Evolutionary conservation across 768 basidiomycete genomes (phyloP).

Genomic region (Clitopilus hobsonii): DNA sequence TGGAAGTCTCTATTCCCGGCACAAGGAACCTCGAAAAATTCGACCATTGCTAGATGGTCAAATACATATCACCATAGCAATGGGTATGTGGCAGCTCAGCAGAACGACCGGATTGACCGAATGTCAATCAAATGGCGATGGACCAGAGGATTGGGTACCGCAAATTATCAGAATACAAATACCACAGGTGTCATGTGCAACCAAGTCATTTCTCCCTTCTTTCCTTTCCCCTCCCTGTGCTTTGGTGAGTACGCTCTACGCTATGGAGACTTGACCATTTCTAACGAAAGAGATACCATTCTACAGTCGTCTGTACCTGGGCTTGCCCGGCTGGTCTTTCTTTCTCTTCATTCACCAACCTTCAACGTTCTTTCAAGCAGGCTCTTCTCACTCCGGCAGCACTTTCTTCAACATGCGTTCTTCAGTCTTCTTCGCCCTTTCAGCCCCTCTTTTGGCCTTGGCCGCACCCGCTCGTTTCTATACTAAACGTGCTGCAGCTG

Average conservation of each 20-base stretch:
- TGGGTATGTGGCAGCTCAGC: conserved; percentile 11
- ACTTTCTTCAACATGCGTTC: conserved; percentile 41
- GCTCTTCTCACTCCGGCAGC: conserved; percentile 32
- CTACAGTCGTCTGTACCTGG: conserved; percentile 45
- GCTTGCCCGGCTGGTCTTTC: conserved; percentile 67
- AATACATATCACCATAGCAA: conserved; percentile 24
- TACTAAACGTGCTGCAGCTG: conserved; percentile 36
- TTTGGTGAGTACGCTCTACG: conserved; percentile 27
- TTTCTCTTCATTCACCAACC: conserved; percentile 26
- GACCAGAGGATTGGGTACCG: conserved; percentile 18
- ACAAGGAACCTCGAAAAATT: background rate
- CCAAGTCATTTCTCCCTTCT: conserved; percentile 15
- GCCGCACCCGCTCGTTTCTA: conserved; percentile 44
- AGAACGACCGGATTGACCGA: conserved; percentile 22
- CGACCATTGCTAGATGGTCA: background rate
- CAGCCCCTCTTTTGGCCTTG: conserved; percentile 38
- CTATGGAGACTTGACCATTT: conserved; percentile 2
- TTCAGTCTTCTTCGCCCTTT: conserved; percentile 37
- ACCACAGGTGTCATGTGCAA: conserved; percentile 22
- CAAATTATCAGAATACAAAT: conserved; percentile 26
- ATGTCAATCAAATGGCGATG: conserved; percentile 22
- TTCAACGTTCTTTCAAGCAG: conserved; percentile 38
- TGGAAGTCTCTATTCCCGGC: background rate
- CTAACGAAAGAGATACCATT: conserved; percentile 3
- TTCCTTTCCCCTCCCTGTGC: conserved; percentile 27